Evolutionary conservation across 2,329 filamentous ascomycete species (phyloP), one percentile per base, ranked within the genome.

Genomic region (Meredithiella fracta): DNA sequence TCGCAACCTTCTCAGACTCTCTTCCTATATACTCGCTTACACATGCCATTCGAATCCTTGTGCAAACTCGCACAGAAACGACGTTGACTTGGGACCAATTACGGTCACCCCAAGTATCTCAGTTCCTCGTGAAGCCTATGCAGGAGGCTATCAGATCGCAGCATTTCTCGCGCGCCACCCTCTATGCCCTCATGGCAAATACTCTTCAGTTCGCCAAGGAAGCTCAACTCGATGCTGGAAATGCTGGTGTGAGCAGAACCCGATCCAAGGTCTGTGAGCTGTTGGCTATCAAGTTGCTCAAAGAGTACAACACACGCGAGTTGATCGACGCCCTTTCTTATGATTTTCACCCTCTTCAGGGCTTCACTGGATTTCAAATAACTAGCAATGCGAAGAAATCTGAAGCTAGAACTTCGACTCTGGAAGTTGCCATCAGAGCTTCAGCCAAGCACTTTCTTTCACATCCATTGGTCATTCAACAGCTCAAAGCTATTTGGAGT

Each of bases 401-500:
- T 7, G 67, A 70, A 20, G 85, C 86, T 26, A 79, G 91, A 58
- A 90, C 91, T 15, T 96, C 90, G 7, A 90, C 90, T 6, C 78
- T 96, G 31, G 91, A 96, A 69, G 83, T 97, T 58, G 90, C 91
- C 59, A 96, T 97, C 63, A 82, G 88, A 62, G 88, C 90, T 20
- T 90, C 90, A 60, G 86, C 91, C 22, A 96, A 97, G 69, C 84
- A 88, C 62, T 94, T 96, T 62, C 74, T 97, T 3, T 85, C 91
- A 7, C 90, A 96, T 64, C 90, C 91, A 0, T 73, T 96, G 2
- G 89, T 96, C 0, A 85, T 96, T 7, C 88, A 94, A 67, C 90
- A 96, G 65, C 74, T 97, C n/a, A 89, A 96, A 67, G 90, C 89
- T 47, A 95, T 97, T 60, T 97, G 91, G 91, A 91, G 88, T 20